These are phyloP conservation scores for Suhomyces canberraensis DNA, from an alignment of 805 yeast genomes.

Conservation along the genomic window DNA sequence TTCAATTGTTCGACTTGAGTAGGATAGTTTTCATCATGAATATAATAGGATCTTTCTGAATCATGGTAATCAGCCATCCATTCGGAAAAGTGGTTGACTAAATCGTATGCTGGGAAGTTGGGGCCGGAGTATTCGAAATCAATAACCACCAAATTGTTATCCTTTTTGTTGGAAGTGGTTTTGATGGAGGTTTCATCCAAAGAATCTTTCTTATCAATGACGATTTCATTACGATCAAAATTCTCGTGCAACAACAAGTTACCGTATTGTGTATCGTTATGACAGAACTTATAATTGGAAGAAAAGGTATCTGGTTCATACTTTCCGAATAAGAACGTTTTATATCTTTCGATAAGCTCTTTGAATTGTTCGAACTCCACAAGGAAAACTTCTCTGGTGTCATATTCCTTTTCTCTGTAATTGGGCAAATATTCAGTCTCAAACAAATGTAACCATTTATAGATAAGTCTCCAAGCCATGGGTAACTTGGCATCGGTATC, in stretches of 20 bases:
- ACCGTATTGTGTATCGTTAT: constrained; percentile 96
- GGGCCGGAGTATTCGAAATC: constrained; percentile 96
- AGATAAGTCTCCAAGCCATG: constrained; percentile 62
- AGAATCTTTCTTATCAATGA: constrained; percentile 13
- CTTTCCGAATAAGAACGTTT: constrained; percentile 55
- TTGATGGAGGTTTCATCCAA: constrained; percentile 11
- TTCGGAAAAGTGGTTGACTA: constrained; percentile 90
- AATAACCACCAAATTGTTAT: constrained; percentile 74
- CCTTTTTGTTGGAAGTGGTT: constrained; percentile 31
- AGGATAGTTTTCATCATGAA: constrained; percentile 64
- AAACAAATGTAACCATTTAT: constrained; percentile 61
- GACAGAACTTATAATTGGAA: constrained; percentile 72
- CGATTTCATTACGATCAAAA: constrained; percentile 48
- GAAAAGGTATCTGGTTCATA: constrained; percentile 45
- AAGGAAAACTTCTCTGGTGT: constrained; percentile 38
- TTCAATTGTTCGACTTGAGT: constrained; percentile 62
- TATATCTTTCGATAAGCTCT: constrained; percentile 48
- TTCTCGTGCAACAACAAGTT: constrained; percentile 66
- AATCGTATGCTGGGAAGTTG: constrained; percentile 83
- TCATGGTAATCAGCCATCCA: constrained; percentile 95
- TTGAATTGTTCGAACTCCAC: constrained; percentile 51
- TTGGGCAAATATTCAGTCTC: constrained; percentile 42
- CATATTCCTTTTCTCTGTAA: constrained; percentile 27
- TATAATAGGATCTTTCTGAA: constrained; percentile 47
- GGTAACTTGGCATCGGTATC: constrained; percentile 62